A percentile compares a stretch with the other conserved stretches of the same genome.
Evolutionary conservation across 331 rosid genomes (phyloP).

Genomic region (Saraca asoca): DNA sequence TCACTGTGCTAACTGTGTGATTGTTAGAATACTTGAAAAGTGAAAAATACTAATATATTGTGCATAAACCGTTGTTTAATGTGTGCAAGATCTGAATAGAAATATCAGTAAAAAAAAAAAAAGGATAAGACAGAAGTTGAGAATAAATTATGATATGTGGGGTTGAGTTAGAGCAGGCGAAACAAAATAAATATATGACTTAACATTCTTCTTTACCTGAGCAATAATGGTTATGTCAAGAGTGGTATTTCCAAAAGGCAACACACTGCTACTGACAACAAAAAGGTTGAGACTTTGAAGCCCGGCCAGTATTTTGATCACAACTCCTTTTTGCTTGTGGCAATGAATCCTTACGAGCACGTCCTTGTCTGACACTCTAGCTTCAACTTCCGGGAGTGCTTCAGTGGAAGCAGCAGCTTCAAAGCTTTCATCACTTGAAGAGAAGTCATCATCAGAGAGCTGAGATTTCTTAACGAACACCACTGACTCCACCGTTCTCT

Average conservation of each 20-base stretch:
- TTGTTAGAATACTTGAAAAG: no score
- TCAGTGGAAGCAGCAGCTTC: constrained; percentile 14
- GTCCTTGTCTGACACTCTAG: constrained; percentile 54
- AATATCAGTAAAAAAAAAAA: no score
- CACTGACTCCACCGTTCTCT: constrained; percentile 8
- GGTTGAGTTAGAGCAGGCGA: no score
- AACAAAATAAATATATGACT: not conserved
- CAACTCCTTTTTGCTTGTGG: constrained; percentile 32
- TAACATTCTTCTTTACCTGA: constrained; percentile 39
- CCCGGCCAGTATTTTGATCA: constrained; percentile 34
- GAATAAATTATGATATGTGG: no score
- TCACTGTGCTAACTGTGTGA: no score
- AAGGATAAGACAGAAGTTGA: no score
- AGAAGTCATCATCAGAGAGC: constrained; percentile 42
- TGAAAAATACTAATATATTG: no score
- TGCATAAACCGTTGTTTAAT: no score
- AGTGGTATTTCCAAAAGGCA: constrained; percentile 41
- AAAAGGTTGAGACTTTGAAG: constrained; percentile 33
- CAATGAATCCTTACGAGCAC: constrained; percentile 42
- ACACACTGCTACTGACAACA: constrained; percentile 32
- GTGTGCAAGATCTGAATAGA: no score
- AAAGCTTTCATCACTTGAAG: constrained; percentile 54
- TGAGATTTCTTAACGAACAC: constrained; percentile 36
- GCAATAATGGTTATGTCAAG: constrained; percentile 45
- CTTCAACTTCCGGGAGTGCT: constrained; percentile 54